Evolutionary conservation across 192 early-diverging fungal species (phyloP).

Genomic region (Umbelopsis ramanniana): DNA sequence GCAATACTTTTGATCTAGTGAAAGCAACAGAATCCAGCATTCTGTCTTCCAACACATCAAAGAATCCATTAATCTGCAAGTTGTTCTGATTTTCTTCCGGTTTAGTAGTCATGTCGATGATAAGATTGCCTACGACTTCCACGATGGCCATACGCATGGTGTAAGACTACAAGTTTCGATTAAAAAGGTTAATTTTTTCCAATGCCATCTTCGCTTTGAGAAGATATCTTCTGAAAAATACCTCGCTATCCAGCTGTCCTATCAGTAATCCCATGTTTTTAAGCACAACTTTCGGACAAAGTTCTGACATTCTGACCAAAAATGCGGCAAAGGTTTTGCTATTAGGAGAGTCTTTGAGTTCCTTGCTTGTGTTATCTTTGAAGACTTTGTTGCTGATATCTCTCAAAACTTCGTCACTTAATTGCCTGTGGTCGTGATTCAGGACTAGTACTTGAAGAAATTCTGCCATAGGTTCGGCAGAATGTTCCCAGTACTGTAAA

Average conservation of each 20-base stretch:
- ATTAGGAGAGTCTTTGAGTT: conserved; percentile 71
- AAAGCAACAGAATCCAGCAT: conserved; percentile 90
- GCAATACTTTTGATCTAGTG: conserved; percentile 86
- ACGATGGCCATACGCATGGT: conserved; percentile 85
- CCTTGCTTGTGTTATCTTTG: conserved; percentile 43
- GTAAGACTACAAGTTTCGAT: conserved; percentile 65
- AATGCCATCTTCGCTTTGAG: too few relatives aligned
- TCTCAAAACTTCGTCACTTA: conserved; percentile 75
- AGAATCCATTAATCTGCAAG: conserved; percentile 81
- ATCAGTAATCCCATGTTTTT: conserved; percentile 90
- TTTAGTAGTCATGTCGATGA: conserved; percentile 73
- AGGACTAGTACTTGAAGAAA: conserved; percentile 67
- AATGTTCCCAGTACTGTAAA: conserved; percentile 84
- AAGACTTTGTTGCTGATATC: conserved; percentile 66
- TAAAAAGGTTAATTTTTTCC: too few relatives aligned
- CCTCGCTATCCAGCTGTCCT: conserved; percentile 88
- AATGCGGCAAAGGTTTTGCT: conserved; percentile 89
- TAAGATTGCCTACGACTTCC: conserved; percentile 88
- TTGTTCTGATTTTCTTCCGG: conserved; percentile 69
- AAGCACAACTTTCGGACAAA: conserved; percentile 79
- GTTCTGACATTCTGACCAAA: conserved; percentile 80
- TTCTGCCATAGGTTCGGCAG: conserved; percentile 82
- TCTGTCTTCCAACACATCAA: conserved; percentile 90
- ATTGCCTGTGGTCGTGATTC: conserved; percentile 65
- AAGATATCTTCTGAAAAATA: conserved; percentile 30